phyloP scores from a whole-genome alignment of 192 early-diverging fungal species.

The Mortierella claussenii region DNA sequence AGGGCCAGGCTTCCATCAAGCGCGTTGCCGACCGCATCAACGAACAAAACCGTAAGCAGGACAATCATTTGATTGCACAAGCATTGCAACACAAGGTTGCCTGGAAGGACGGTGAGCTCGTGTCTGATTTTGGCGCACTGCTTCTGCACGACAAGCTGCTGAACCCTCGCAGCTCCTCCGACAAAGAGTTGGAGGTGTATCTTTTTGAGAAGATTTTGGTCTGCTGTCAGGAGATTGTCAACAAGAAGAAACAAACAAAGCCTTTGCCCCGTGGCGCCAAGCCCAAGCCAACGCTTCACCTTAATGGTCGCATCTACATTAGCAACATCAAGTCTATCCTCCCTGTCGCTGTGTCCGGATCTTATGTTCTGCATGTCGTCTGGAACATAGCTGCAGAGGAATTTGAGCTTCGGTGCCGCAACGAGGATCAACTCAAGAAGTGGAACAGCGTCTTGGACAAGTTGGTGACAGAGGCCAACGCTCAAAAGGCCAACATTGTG shows the following conservation, averaged over 20 bases:
- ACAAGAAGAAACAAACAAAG: constrained; percentile 58
- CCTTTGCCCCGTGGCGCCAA: constrained; percentile 52
- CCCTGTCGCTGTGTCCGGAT: constrained; percentile 49
- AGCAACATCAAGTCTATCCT: constrained; percentile 71
- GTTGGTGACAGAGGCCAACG: constrained; percentile 67
- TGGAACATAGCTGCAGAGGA: constrained; percentile 84
- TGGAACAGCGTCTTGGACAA: constrained; percentile 87
- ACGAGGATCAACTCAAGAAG: constrained; percentile 91
- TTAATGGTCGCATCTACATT: constrained; percentile 91
- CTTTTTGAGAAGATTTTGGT: constrained; percentile 94
- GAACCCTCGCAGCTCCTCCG: constrained; percentile 82
- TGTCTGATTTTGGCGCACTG: constrained; percentile 81
- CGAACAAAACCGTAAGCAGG: constrained; percentile 89
- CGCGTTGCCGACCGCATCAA: constrained; percentile 90
- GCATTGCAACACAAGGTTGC: constrained; percentile 88
- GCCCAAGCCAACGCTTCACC: constrained; percentile 75
- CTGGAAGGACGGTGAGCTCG: constrained; percentile 90
- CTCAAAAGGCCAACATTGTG: constrained; percentile 40
- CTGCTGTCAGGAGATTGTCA: constrained; percentile 87
- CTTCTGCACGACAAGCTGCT: constrained; percentile 88
- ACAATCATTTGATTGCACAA: constrained; percentile 82
- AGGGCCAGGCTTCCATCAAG: constrained; percentile 85
- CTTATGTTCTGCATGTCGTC: constrained; percentile 77
- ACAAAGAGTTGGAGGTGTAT: constrained; percentile 87
- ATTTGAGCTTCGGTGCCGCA: constrained; percentile 90